Evolutionary conservation across 768 basidiomycete genomes (phyloP).

Genomic region (Auricularia heimuer): DNA sequence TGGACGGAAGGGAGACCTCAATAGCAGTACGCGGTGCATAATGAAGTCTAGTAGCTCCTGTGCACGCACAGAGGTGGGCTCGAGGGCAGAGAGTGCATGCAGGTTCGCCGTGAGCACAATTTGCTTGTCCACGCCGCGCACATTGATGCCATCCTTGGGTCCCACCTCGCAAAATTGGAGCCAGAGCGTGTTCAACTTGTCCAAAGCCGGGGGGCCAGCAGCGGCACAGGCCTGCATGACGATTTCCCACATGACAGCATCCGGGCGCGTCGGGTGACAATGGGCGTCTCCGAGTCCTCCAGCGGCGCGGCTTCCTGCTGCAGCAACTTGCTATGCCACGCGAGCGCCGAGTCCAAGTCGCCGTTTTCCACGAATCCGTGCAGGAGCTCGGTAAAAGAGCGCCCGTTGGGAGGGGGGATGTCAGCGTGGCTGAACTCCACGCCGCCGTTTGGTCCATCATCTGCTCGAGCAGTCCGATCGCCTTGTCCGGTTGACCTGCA

Average conservation of each 20-base stretch:
- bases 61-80: neutral
- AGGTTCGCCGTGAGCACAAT: conserved; percentile 37
- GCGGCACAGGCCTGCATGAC: conserved; percentile 50
- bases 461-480: conserved; percentile 52
- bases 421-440: conserved; percentile 27
- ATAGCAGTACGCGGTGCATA: conserved; percentile 10
- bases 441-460: conserved; percentile 49
- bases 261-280: conserved; percentile 40
- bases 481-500: conserved; percentile 50
- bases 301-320: conserved; percentile 25
- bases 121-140: conserved; percentile 30
- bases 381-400: conserved; percentile 57
- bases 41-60: conserved; percentile 21
- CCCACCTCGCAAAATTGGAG: conserved; percentile 27
- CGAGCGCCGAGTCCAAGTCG: conserved; percentile 52
- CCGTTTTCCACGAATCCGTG: conserved; percentile 51
- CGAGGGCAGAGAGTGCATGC: neutral
- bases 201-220: conserved; percentile 28
- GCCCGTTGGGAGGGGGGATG: conserved; percentile 46
- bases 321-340: conserved; percentile 64
- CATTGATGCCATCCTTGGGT: conserved; percentile 23
- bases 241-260: conserved; percentile 42
- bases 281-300: conserved; percentile 31
- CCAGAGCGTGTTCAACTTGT: conserved; percentile 49
- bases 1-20: neutral